These are phyloP conservation scores for Boletellus emodensis DNA, from an alignment of 768 basidiomycete genomes.

Conservation along the genomic window DNA sequence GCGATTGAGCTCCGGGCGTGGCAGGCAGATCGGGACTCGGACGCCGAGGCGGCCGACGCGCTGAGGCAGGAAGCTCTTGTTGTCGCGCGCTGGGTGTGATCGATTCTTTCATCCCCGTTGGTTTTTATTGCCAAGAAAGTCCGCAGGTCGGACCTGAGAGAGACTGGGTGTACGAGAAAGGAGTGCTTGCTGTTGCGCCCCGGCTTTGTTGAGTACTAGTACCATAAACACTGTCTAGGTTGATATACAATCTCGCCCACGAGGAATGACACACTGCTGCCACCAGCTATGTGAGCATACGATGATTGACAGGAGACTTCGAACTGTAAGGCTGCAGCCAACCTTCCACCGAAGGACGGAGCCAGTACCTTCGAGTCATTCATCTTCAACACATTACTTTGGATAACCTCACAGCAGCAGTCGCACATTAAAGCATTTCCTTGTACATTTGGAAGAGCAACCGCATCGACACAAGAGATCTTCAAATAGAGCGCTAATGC, in stretches of 20 bases:
- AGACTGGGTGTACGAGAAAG: background rate
- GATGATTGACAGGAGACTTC: too few species aligned
- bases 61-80: constrained; percentile 69
- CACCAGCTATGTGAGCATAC: too few species aligned
- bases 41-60: constrained; percentile 63
- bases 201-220: background rate
- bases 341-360: background rate
- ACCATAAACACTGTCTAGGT: background rate
- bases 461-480: background rate
- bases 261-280: background rate
- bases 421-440: background rate
- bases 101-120: background rate
- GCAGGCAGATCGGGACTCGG: constrained; percentile 68
- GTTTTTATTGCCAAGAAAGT: background rate
- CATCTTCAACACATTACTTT: too few species aligned
- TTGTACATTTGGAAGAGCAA: constrained; percentile 12
- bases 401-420: too few species aligned
- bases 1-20: constrained; percentile 60
- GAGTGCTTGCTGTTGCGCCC: too few species aligned
- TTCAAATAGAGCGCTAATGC: background rate
- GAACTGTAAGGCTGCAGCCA: too few species aligned
- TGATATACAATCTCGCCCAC: background rate
- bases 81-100: constrained; percentile 34
- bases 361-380: too few species aligned
- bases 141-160: constrained; percentile 8